Conservation (phyloP, 139 green algal species). For the Micractinium sp. region DNA sequence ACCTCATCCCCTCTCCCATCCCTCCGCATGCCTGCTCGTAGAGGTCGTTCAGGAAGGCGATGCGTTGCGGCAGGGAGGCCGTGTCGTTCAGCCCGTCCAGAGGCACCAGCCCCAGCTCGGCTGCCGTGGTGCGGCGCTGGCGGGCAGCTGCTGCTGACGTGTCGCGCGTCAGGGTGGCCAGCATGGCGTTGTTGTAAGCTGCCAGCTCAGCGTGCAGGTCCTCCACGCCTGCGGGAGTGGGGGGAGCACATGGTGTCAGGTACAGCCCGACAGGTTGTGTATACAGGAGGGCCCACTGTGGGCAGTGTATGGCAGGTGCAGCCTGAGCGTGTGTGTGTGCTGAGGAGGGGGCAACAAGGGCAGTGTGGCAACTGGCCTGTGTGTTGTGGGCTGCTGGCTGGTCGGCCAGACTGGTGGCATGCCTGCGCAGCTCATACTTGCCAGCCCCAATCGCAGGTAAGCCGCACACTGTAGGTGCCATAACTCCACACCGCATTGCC, state of each 20-base stretch:
- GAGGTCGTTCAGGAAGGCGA: slow-evolving; percentile 46
- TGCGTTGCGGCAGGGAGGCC: not conserved
- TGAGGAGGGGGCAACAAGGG: too few species aligned
- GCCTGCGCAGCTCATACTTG: too few species aligned
- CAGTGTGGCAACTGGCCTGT: too few species aligned
- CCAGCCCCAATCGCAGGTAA: too few species aligned
- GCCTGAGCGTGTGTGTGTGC: too few species aligned
- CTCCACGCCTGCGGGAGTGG: slow-evolving; percentile 25
- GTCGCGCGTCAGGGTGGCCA: not conserved
- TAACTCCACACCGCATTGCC: too few species aligned
- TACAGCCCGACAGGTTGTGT: not conserved
- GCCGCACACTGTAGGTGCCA: too few species aligned
- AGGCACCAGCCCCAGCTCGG: slow-evolving; percentile 26
- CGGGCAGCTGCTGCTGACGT: not conserved
- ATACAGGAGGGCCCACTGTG: not conserved
- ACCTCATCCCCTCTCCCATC: not conserved
- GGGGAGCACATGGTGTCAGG: not conserved
- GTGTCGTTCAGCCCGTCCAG: slow-evolving; percentile 32
- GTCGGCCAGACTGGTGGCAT: not conserved
- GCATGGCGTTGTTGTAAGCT: slow-evolving; percentile 14
- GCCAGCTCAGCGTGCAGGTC: slow-evolving; percentile 48
- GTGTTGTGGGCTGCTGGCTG: too few species aligned
- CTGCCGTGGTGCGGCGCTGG: slow-evolving; percentile 34
- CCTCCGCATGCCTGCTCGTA: not conserved
- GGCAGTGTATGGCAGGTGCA: not conserved